These are phyloP conservation scores for Fraxinus nigra DNA, from an alignment of 305 asterid genomes.

Conservation along the genomic window DNA sequence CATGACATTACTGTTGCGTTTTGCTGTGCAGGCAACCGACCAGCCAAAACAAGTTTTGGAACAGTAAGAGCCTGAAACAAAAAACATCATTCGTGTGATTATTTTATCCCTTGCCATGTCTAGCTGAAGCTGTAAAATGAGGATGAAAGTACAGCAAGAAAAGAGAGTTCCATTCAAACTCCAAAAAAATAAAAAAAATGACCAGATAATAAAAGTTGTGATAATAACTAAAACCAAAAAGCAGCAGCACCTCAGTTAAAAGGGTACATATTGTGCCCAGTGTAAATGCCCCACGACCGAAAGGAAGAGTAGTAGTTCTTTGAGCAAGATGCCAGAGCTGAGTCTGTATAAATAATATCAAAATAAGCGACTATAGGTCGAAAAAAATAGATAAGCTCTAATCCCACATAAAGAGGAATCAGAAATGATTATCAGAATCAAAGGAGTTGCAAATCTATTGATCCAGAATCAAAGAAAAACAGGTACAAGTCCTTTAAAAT, in stretches of 20 bases:
- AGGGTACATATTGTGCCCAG: slow-evolving; percentile 90
- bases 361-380: not conserved
- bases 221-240: not conserved
- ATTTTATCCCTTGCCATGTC: not conserved
- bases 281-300: slow-evolving; percentile 98
- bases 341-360: slow-evolving; percentile 45
- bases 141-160: not conserved
- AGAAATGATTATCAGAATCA: not conserved
- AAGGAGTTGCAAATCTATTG: not conserved
- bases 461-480: not conserved
- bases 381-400: not conserved
- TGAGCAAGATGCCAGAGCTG: slow-evolving; percentile 99
- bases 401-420: not conserved
- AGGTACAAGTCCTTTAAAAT: slow-evolving; percentile 8
- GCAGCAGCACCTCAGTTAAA: slow-evolving; percentile 78
- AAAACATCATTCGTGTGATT: slow-evolving; percentile 2
- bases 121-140: slow-evolving; percentile 5
- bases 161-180: not conserved
- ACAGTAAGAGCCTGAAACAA: slow-evolving; percentile 77
- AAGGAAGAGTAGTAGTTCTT: slow-evolving; percentile 94
- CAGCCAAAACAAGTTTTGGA: slow-evolving; percentile 97
- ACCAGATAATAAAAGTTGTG: slow-evolving; percentile 4
- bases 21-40: slow-evolving; percentile 96
- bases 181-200: not conserved
- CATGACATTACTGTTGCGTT: slow-evolving; percentile 72